Evolutionary conservation across 78 protist species (phyloP), one percentile per base, ranked within the genome.

Genomic region (Andalucia godoyi): DNA sequence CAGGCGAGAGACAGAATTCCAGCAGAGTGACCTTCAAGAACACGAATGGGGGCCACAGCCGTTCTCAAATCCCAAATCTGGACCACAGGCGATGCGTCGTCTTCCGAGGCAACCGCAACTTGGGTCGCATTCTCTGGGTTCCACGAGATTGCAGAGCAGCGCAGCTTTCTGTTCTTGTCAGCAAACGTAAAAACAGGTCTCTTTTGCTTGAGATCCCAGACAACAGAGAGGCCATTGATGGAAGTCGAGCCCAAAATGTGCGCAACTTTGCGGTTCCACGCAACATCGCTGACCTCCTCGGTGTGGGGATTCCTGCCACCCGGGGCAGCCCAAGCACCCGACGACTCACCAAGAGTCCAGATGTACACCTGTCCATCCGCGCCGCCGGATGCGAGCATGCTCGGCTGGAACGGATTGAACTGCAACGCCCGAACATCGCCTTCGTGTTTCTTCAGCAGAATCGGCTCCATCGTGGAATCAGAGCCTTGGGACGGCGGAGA

Each of bases 11-110:
- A 66, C 54, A 85, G 73, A 45, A 91, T 70, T 46, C 95, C 95
- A 29, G 60, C 45, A 13, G 66, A 32, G 66, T 90, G 96, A 18
- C 92, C 91, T 15, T 37, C 45, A 50, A 87, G 45, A 36, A 62
- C 69, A 42, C 60, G 52, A 15, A 80, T 29, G 27, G 94, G 94
- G 34, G 83, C 27, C 23, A 40, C 40, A 4, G 90, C 84, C 60
- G 80, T 86, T 49, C 86, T 70, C 21, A 91, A 57, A 45, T 91
- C 93, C 96, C 96, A 91, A n/a, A 85, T 27, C 70, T 91, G 91
- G 43, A 91, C 49, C 18, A 83, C 74, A 15, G 96, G 93, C 21
- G 18, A 27, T 21, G 34, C 60, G 73, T 88, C 96, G 61, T 88
- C 93, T 23, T 87, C 93, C 0, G 88, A 79, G 8, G 96, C 90